Evolutionary conservation across 2,329 filamentous ascomycete genomes (phyloP).

Genomic region (Graphium sp.): DNA sequence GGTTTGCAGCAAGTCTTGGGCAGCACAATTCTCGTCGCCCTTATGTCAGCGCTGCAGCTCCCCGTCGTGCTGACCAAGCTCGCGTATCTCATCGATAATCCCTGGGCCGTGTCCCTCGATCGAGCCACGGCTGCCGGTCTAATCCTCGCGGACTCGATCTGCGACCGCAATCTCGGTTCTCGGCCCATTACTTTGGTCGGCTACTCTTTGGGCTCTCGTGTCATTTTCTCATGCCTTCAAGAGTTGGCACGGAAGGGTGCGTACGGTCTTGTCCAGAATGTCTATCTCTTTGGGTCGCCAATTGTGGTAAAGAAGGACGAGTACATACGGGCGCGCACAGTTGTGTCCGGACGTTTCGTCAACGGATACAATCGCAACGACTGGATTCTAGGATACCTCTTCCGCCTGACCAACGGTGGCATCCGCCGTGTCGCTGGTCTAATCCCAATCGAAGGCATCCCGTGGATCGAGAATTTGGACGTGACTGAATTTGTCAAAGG

Average conservation of each 20-base stretch:
- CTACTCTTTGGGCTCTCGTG: conserved; percentile 79
- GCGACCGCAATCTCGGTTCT: conserved; percentile 80
- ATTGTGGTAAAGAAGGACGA: conserved; percentile 87
- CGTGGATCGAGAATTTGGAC: conserved; percentile 76
- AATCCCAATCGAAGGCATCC: conserved; percentile 56
- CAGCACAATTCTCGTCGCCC: conserved; percentile 68
- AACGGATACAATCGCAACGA: conserved; percentile 91
- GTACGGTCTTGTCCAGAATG: conserved; percentile 80
- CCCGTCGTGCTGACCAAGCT: conserved; percentile 87
- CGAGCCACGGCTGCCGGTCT: conserved; percentile 77
- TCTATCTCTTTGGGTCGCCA: conserved; percentile 86
- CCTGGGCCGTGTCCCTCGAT: conserved; percentile 92
- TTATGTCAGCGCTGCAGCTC: conserved; percentile 90
- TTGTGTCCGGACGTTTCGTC: conserved; percentile 82
- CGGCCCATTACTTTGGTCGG: conserved; percentile 86
- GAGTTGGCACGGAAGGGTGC: conserved; percentile 76
- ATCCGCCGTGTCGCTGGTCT: conserved; percentile 80
- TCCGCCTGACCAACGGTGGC: conserved; percentile 83
- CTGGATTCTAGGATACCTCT: conserved; percentile 94
- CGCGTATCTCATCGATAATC: conserved; percentile 92
- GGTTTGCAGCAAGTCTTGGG: conserved; percentile 90
- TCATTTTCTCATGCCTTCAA: conserved; percentile 82
- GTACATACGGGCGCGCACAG: conserved; percentile 62
- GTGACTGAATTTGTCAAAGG: conserved; percentile 74
- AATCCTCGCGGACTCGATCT: conserved; percentile 85